A percentile compares a stretch with the other conserved stretches of the same genome.
phyloP scores from a whole-genome alignment of 345 rosid genomes.

The Passiflora organensis region DNA sequence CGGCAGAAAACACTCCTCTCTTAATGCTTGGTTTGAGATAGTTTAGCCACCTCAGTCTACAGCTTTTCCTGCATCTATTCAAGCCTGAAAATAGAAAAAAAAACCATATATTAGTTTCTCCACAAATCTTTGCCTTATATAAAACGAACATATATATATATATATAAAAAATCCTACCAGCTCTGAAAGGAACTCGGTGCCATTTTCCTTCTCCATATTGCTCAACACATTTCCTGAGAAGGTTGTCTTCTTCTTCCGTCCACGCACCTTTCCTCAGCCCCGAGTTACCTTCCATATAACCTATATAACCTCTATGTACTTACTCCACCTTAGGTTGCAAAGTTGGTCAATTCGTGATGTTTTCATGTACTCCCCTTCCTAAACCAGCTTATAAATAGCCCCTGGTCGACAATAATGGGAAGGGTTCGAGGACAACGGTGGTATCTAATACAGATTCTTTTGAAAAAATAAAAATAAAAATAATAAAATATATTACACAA shows the following conservation, averaged over 20 bases:
- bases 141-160: background rate
- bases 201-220: slow-evolving; percentile 45
- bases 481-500: no score
- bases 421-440: no score
- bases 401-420: no score
- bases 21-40: slow-evolving; percentile 14
- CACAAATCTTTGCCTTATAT: no score
- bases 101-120: no score
- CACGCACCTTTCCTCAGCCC: slow-evolving; percentile 47
- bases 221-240: slow-evolving; percentile 32
- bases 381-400: no score
- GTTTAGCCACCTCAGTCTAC: slow-evolving; percentile 15
- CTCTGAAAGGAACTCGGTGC: slow-evolving; percentile 38
- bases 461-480: no score
- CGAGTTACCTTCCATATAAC: slow-evolving; percentile 15
- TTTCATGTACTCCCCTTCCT: no score
- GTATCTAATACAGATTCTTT: no score
- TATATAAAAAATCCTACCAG: slow-evolving; percentile 18
- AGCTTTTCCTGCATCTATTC: slow-evolving; percentile 15
- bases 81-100: slow-evolving; percentile 2
- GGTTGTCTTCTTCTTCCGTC: slow-evolving; percentile 46
- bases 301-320: background rate
- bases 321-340: no score
- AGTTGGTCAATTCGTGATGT: no score
- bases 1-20: background rate